Percentiles rank a stretch among this genome's conserved stretches.
Evolutionary conservation across 495 filamentous ascomycete species (phyloP).

Genomic region (Annulohypoxylon maeteangense): DNA sequence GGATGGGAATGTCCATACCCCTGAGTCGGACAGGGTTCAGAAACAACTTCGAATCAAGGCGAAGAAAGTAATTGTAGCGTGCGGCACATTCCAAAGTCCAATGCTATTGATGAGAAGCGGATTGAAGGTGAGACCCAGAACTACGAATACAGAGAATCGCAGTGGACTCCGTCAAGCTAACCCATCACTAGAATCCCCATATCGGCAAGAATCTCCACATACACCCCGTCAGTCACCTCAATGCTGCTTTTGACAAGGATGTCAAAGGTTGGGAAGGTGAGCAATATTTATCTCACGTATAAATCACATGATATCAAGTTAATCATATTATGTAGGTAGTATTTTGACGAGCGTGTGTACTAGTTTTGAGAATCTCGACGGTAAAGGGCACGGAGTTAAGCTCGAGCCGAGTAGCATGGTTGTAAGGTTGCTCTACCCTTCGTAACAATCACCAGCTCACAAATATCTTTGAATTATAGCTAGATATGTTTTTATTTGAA

Average conservation of each 20-base stretch:
- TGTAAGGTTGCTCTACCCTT: conserved; percentile 41
- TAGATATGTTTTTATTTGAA: conserved; percentile 58
- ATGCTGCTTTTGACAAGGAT: conserved; percentile 72
- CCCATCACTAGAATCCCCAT: conserved; percentile 70
- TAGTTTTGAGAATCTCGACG: conserved; percentile 85
- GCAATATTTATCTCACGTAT: not conserved
- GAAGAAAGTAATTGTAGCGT: conserved; percentile 82
- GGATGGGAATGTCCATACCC: conserved; percentile 64
- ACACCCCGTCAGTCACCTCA: conserved; percentile 74
- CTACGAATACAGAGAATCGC: not conserved
- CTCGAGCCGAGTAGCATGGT: conserved; percentile 77
- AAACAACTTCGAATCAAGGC: conserved; percentile 77
- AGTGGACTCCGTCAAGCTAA: conserved; percentile 30
- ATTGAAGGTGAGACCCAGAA: conserved; percentile 54
- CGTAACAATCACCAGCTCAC: not conserved
- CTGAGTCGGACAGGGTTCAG: conserved; percentile 54
- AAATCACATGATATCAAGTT: not conserved
- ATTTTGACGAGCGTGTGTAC: conserved; percentile 80
- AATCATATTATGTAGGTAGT: conserved; percentile 48
- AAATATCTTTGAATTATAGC: conserved; percentile 32
- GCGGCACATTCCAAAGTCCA: conserved; percentile 79
- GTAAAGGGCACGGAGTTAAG: conserved; percentile 84
- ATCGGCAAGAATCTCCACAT: conserved; percentile 87
- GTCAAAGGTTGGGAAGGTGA: conserved; percentile 80
- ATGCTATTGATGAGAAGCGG: conserved; percentile 80